phyloP scores from a whole-genome alignment of 2,329 filamentous ascomycete species.

The Diaporthe vaccinii region DNA sequence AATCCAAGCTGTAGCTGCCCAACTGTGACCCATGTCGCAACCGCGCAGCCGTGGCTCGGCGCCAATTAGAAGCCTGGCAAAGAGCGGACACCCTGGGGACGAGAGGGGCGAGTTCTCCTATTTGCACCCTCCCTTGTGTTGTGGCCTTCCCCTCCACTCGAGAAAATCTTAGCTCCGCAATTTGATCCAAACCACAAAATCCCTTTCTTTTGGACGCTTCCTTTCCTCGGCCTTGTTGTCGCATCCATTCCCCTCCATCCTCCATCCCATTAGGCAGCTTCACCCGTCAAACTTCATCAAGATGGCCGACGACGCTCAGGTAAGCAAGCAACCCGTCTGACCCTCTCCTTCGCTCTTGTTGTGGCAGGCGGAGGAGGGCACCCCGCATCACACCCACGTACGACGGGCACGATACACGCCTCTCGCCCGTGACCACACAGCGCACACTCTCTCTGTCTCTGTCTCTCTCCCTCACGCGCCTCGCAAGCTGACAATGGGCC shows the following conservation, averaged over 20 bases:
- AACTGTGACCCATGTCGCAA: constrained; percentile 19
- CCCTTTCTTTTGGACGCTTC: constrained; percentile 35
- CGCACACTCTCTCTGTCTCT: neutral
- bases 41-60: neutral
- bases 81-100: constrained; percentile 15
- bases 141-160: constrained; percentile 12
- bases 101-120: constrained; percentile 16
- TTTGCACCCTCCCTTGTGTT: constrained; percentile 17
- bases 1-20: constrained; percentile 19
- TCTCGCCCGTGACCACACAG: neutral
- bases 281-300: constrained; percentile 59
- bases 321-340: constrained; percentile 53
- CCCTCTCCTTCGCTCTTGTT: constrained; percentile 40
- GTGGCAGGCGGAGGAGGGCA: constrained; percentile 54
- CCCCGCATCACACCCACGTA: constrained; percentile 58
- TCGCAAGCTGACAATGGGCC: constrained; percentile 22
- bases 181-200: neutral
- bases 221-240: constrained; percentile 35
- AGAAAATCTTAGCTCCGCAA: constrained; percentile 9
- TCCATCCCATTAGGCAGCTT: constrained; percentile 30
- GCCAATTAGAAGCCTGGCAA: constrained; percentile 17
- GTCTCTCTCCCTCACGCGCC: constrained; percentile 33
- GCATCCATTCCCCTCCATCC: constrained; percentile 35
- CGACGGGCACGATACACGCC: constrained; percentile 40
- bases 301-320: constrained; percentile 69